phyloP scores from a whole-genome alignment of 306 rosid genomes.

The Prinsepia uniflora region DNA sequence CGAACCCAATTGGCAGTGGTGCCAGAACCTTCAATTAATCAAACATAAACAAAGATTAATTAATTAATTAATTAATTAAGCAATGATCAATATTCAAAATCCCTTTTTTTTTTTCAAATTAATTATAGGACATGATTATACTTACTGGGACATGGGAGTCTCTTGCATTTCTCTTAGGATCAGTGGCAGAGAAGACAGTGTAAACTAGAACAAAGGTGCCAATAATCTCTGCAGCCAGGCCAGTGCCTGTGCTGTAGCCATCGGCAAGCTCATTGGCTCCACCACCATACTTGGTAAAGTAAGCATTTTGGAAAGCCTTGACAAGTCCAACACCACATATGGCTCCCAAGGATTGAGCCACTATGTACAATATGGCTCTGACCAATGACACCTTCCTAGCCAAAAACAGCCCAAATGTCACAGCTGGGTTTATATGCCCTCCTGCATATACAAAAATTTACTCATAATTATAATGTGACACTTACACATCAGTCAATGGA shows the following conservation, averaged over 20 bases:
- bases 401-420: conserved; percentile 42
- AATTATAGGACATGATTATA: background rate
- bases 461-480: background rate
- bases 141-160: conserved; percentile 45
- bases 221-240: conserved; percentile 43
- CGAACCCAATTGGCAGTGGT: conserved; percentile 53
- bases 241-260: conserved; percentile 38
- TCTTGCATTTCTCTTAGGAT: conserved; percentile 43
- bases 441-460: conserved; percentile 23
- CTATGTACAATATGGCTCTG: conserved; percentile 36
- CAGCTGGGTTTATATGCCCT: conserved; percentile 52
- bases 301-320: conserved; percentile 33
- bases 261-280: conserved; percentile 34
- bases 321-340: conserved; percentile 45
- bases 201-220: conserved; percentile 51
- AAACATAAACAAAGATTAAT: background rate
- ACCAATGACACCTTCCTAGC: conserved; percentile 42
- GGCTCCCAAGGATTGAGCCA: conserved; percentile 45
- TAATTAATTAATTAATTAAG: too few species aligned
- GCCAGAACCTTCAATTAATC: conserved; percentile 35
- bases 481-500: too few species aligned
- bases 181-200: conserved; percentile 52
- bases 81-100: background rate
- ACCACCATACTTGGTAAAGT: conserved; percentile 36
- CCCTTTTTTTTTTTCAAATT: background rate